Percentiles rank a stretch among this genome's conserved stretches.
Evolutionary conservation across 2,329 filamentous ascomycete species (phyloP).

Genomic region (Celoporthe dispersa): DNA sequence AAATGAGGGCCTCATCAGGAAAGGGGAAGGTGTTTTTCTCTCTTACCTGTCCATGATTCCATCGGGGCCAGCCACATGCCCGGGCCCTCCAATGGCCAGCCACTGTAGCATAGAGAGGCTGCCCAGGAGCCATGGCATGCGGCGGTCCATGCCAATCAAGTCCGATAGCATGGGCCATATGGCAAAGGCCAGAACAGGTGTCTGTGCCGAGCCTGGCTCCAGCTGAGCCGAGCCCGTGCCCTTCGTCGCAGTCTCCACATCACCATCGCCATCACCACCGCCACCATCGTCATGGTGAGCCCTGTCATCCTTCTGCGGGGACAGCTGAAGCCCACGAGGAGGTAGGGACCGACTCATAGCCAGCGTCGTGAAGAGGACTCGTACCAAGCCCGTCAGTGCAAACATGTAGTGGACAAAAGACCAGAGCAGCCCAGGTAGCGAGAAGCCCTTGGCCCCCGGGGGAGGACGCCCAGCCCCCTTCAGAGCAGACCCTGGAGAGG

Average conservation of each 20-base stretch:
- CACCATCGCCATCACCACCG: neutral
- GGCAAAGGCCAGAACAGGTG: constrained; percentile 76
- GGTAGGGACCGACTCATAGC: constrained; percentile 71
- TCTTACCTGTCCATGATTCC: constrained; percentile 89
- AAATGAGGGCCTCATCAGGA: neutral
- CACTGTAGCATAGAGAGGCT: constrained; percentile 76
- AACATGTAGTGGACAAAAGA: constrained; percentile 59
- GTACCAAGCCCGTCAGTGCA: constrained; percentile 64
- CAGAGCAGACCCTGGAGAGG: constrained; percentile 12
- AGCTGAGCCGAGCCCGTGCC: constrained; percentile 32
- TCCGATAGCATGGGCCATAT: constrained; percentile 75
- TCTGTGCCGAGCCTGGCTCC: constrained; percentile 43
- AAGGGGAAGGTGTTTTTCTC: constrained; percentile 20
- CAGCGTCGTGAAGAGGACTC: constrained; percentile 67
- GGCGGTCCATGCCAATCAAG: constrained; percentile 72
- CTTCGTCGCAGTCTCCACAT: constrained; percentile 31
- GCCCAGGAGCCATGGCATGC: constrained; percentile 91
- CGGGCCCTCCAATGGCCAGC: constrained; percentile 73
- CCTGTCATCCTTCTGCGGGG: constrained; percentile 34
- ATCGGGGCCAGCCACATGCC: constrained; percentile 73
- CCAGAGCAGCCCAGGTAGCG: constrained; percentile 57
- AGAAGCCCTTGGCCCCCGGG: constrained; percentile 38
- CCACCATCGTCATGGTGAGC: constrained; percentile 32
- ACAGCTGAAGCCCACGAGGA: constrained; percentile 45
- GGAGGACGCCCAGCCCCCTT: constrained; percentile 28